phyloP scores from a whole-genome alignment of 2,329 filamentous ascomycete genomes.

The Chaetomium sp. region DNA sequence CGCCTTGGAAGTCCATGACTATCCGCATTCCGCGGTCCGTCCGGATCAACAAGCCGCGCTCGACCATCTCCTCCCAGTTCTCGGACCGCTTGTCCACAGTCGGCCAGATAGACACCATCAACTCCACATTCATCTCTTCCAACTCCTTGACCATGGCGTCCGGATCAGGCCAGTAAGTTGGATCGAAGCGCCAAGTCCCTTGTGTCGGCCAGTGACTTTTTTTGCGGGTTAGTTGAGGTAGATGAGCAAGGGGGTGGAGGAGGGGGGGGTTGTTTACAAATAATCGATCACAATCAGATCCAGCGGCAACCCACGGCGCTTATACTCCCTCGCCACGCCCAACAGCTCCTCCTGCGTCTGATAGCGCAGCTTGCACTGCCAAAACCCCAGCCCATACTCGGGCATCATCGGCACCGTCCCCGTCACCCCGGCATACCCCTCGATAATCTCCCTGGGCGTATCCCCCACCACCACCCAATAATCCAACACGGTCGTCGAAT shows the following conservation, averaged over 20 bases:
- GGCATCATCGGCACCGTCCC: conserved; percentile 19
- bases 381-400: conserved; percentile 16
- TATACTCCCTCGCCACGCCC: conserved; percentile 15
- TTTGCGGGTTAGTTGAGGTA: too few species aligned
- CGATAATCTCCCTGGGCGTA: conserved; percentile 6
- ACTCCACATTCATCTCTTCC: conserved; percentile 14
- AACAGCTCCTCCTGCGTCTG: conserved; percentile 22
- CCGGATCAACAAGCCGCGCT: conserved; percentile 4
- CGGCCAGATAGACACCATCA: conserved; percentile 24
- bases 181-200: conserved; percentile 12
- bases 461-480: conserved; percentile 21
- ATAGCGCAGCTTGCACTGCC: conserved; percentile 22
- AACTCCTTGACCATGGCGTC: conserved; percentile 22
- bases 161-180: conserved; percentile 19
- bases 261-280: too few species aligned
- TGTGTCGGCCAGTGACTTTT: too few species aligned
- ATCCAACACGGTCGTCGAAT: conserved; percentile 11
- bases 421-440: conserved; percentile 10
- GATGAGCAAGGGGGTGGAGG: too few species aligned
- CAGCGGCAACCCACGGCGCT: conserved; percentile 11
- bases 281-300: conserved; percentile 16
- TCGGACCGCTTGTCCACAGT: conserved; percentile 21
- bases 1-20: conserved; percentile 16
- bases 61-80: conserved; percentile 22
- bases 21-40: conserved; percentile 12